Conservation (phyloP, 768 basidiomycete genomes). For the Serendipita vermifera region DNA sequence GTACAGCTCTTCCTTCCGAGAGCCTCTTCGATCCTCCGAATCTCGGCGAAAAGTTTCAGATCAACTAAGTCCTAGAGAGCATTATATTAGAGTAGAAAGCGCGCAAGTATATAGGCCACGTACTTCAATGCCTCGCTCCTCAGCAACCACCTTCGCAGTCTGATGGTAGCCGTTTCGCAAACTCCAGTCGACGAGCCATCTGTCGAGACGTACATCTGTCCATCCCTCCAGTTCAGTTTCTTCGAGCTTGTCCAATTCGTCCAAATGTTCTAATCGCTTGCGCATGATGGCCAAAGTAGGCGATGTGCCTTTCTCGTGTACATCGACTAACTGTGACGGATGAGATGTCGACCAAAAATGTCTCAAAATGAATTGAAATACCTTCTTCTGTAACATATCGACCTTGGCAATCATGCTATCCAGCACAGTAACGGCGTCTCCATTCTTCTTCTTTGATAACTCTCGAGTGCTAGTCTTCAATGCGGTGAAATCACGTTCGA, state of each 20-base stretch:
- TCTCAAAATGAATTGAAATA: conserved; percentile 23
- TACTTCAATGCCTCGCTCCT: conserved; percentile 69
- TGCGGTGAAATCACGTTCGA: conserved; percentile 63
- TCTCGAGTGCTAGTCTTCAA: conserved; percentile 48
- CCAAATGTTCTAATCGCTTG: conserved; percentile 61
- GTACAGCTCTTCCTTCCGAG: conserved; percentile 62
- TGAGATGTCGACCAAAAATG: conserved; percentile 2
- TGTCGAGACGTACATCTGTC: conserved; percentile 67
- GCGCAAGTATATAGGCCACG: conserved; percentile 20
- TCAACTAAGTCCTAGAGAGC: conserved; percentile 63
- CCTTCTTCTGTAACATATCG: conserved; percentile 81
- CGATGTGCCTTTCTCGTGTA: conserved; percentile 33
- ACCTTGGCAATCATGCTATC: conserved; percentile 67
- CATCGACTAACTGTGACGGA: conserved; percentile 33
- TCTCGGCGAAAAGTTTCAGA: conserved; percentile 82
- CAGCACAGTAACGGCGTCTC: conserved; percentile 40
- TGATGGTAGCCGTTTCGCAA: conserved; percentile 64
- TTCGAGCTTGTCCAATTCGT: conserved; percentile 43
- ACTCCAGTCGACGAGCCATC: conserved; percentile 91
- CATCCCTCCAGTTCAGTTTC: conserved; percentile 55
- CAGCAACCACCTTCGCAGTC: conserved; percentile 64
- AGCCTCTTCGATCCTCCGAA: conserved; percentile 73
- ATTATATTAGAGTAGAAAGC: background rate
- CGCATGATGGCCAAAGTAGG: conserved; percentile 63
- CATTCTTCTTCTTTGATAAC: conserved; percentile 35